These are phyloP conservation scores for Bipolaris gigantea DNA, from an alignment of 2,329 filamentous ascomycete species.

Conservation along the genomic window DNA sequence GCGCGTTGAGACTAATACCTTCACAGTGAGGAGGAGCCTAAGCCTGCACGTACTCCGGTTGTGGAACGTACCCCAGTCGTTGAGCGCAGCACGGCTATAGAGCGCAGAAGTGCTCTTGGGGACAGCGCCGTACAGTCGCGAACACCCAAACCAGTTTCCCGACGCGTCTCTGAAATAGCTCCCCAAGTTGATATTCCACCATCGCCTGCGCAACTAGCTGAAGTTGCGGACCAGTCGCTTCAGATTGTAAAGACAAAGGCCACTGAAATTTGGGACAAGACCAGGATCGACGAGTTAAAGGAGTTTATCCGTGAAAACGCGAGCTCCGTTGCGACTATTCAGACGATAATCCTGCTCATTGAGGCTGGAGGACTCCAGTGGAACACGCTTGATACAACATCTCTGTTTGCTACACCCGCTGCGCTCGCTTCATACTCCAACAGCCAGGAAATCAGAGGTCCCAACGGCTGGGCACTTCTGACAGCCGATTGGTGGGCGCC, in stretches of 20 bases:
- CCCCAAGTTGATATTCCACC: constrained; percentile 64
- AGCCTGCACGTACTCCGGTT: constrained; percentile 39
- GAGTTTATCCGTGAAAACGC: constrained; percentile 68
- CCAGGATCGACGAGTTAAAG: constrained; percentile 67
- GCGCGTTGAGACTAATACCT: constrained; percentile 31
- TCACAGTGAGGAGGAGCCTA: constrained; percentile 47
- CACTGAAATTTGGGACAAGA: constrained; percentile 64
- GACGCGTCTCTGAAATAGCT: constrained; percentile 61
- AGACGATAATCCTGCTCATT: constrained; percentile 56
- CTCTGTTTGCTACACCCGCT: constrained; percentile 72
- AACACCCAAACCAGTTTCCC: constrained; percentile 41
- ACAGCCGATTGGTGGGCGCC: constrained; percentile 83
- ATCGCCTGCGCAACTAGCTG: constrained; percentile 63
- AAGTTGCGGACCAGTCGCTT: constrained; percentile 68
- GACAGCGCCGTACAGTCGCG: constrained; percentile 10
- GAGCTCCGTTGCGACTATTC: constrained; percentile 63
- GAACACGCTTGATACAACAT: constrained; percentile 71
- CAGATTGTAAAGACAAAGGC: constrained; percentile 71
- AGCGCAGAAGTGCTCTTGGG: constrained; percentile 39
- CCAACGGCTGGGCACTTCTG: constrained; percentile 79
- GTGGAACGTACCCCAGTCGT: neutral
- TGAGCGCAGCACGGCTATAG: constrained; percentile 33
- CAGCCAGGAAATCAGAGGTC: constrained; percentile 67
- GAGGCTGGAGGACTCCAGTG: constrained; percentile 69
- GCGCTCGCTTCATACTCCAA: constrained; percentile 58